Evolutionary conservation across 2,329 filamentous ascomycete species (phyloP).

Genomic region (Fusarium veterinarium): DNA sequence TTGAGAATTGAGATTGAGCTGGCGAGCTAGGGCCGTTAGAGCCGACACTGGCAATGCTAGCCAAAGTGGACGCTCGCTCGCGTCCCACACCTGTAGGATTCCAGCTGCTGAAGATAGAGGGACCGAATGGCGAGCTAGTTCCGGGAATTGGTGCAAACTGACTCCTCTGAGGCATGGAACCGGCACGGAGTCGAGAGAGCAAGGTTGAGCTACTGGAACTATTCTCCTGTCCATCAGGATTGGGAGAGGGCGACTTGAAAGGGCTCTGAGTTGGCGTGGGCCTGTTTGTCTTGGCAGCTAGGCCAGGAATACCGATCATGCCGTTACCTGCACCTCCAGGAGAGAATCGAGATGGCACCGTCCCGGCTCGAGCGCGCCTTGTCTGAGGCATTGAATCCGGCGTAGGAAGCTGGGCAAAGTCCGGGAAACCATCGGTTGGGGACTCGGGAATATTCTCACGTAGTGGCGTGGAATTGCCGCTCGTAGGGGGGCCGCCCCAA

Average conservation of each 20-base stretch:
- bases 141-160: slow-evolving; percentile 71
- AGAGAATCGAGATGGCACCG: slow-evolving; percentile 94
- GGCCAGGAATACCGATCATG: slow-evolving; percentile 64
- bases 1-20: slow-evolving; percentile 85
- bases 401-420: slow-evolving; percentile 80
- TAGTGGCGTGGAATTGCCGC: slow-evolving; percentile 94
- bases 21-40: slow-evolving; percentile 93
- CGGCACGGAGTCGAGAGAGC: slow-evolving; percentile 86
- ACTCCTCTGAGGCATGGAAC: slow-evolving; percentile 91
- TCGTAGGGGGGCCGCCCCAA: slow-evolving; percentile 96
- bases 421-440: slow-evolving; percentile 93
- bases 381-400: slow-evolving; percentile 74
- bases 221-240: slow-evolving; percentile 61
- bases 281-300: slow-evolving; percentile 81
- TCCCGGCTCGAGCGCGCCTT: slow-evolving; percentile 89
- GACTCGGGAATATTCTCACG: slow-evolving; percentile 98
- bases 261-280: slow-evolving; percentile 89
- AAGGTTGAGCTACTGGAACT: slow-evolving; percentile 74
- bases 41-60: slow-evolving; percentile 83
- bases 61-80: slow-evolving; percentile 87
- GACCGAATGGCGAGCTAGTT: slow-evolving; percentile 79
- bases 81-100: slow-evolving; percentile 72
- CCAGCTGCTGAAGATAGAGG: slow-evolving; percentile 92
- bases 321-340: slow-evolving; percentile 75
- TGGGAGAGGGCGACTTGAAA: slow-evolving; percentile 75